These are phyloP conservation scores for Lipomyces orientalis DNA, from an alignment of 805 yeast species.

Conservation along the genomic window DNA sequence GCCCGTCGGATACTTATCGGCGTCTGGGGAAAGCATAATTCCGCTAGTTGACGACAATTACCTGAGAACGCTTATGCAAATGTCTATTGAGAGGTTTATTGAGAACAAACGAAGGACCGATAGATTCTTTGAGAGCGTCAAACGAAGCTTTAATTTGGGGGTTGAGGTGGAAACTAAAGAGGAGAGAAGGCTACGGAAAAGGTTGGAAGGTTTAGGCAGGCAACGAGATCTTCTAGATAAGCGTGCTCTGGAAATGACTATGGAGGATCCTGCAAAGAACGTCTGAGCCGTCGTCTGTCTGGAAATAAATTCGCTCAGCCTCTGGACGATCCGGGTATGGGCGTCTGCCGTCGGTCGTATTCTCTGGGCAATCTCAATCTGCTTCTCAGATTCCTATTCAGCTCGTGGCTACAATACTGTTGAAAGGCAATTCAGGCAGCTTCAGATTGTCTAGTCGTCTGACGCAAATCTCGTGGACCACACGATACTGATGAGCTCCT, in stretches of 20 bases:
- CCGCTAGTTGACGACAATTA: constrained; percentile 60
- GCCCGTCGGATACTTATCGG: constrained; percentile 67
- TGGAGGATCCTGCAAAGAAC: background rate
- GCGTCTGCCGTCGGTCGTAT: background rate
- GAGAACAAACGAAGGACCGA: constrained; percentile 68
- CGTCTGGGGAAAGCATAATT: constrained; percentile 14
- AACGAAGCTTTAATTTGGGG: constrained; percentile 7
- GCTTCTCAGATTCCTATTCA: background rate
- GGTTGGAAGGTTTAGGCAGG: constrained; percentile 25
- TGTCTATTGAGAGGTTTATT: constrained; percentile 66
- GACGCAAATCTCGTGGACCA: background rate
- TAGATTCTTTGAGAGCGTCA: constrained; percentile 17
- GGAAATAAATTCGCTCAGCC: background rate
- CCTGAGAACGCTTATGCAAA: constrained; percentile 55
- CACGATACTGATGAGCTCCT: no score
- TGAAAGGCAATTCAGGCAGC: no score
- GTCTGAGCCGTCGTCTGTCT: background rate
- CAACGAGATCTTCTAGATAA: constrained; percentile 13
- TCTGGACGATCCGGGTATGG: background rate
- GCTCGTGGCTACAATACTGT: background rate
- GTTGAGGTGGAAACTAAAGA: constrained; percentile 21
- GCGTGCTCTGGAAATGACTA: background rate
- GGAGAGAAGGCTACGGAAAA: constrained; percentile 27
- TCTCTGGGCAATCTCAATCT: background rate
- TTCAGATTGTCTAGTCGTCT: background rate